Evolutionary conservation across 768 basidiomycete genomes (phyloP), one percentile per base, ranked within the genome.

Genomic region (Trametes sanguinea): DNA sequence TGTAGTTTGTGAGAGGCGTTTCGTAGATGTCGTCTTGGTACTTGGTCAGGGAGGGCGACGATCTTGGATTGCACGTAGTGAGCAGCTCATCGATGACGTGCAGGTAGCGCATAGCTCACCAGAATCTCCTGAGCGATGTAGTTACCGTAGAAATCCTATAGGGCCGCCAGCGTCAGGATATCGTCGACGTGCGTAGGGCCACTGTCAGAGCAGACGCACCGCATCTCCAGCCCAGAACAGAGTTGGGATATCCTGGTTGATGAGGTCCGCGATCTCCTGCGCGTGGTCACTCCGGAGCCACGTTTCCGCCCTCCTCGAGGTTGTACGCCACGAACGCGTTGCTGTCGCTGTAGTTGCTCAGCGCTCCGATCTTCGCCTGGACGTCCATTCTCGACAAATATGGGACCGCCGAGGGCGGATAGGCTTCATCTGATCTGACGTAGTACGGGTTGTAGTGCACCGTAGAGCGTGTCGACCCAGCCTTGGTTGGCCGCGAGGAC

Each of bases 141-240:
- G 67, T 85, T 86, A 56, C 79, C 66, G 60, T 83, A 81, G 65
- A 78, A 82, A 65, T 84, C 81, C 70, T 71, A 33, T 13, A n/a
- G 11, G 35, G 11, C 35, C 35, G n/a, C 27, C n/a, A 48, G 27
- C 2, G 50, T 39, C 11, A 33, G 6, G n/a, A 35, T 43, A 13
- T 27, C 27, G 57, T 39, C 27, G 40, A 9, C 30, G 40, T 40
- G 16, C 50, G 37, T 51, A 9, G 54, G 16, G 22, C 48, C 69
- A 10, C 22, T 11, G 48, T 5, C 22, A 29, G 11, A 42, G 6
- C 16, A 51, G 27, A 30, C 80, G 54, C 64, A 82, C 82, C 32
- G 82, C 85, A 67, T 85, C 84, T n/a, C 85, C 85, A 55, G 80
- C 81, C 63, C 77, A 85, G 30, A 85, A 68, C 39, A 82, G 65